Evolutionary conservation across 179 eudicot genomes (phyloP), one percentile per base, ranked within the genome.

Genomic region (Drosera spatulata): DNA sequence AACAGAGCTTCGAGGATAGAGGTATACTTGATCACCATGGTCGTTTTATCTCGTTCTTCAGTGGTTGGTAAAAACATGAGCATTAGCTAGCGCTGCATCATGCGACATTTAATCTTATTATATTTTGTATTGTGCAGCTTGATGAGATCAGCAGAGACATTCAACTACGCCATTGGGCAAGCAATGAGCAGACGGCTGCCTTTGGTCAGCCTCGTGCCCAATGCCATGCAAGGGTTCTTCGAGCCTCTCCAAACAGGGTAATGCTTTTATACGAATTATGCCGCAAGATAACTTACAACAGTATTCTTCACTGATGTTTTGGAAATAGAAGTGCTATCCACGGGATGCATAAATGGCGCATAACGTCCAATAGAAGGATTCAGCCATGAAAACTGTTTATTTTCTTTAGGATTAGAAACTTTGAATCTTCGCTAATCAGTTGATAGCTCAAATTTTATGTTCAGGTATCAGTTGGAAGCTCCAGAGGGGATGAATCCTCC

Each of bases 161-260:
- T 62, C 88, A 83, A 1, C 40, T 82, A 10, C 77, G 73, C 59
- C 83, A 77, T 43, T 91, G 96, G 96, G 84, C 74, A 14, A 78
- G 62, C 10, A 75, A 73, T n/a, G 88, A 82, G 37, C 86, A 85
- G 41, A 66, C 69, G 65, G 76, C 66, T 65, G 61, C 73, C 40
- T 85, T 64, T 54, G 50, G 13, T 4, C 96, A 79, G 22, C 88
- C 75, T 3, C 81, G 79, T 65, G 48, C 85, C 69, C 97, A 87
- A n/a, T 75, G 90, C 51, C 96, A n/a, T n/a, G n/a, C n/a, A 85
- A 61, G 84, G 76, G 37, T 79, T 88, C 74, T 84, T 83, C 71
- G 91, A 91, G 64, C 79, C 94, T 57, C 60, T 88, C 1, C 95
- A 91, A 73, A 79, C 86, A 14, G 97, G 97, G 97, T 91, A 54